Base-by-base conservation (phyloP, 1,284 basidiomycete genomes). In the Phylloporus sp. region DNA sequence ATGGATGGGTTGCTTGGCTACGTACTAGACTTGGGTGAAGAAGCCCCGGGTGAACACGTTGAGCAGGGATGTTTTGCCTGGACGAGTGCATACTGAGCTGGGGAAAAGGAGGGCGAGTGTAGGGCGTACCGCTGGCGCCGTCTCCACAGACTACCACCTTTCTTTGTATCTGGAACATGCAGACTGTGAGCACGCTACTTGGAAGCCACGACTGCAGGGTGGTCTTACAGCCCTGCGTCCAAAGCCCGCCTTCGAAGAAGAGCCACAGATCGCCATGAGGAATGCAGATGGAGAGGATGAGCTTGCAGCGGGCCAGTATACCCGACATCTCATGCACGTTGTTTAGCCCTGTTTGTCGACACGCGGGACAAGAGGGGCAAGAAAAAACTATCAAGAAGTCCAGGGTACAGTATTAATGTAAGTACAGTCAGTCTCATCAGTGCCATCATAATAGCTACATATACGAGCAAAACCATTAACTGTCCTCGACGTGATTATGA, bases 81-180 rank as follows among this genome's bases (percentile, higher is more conserved):
- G 68, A 70, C 20, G 60, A 68, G 71, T 63, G 6, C 60, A 70
- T 66, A 63, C 68, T 75, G 49, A 72, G 76, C 64, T 66, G 65
- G 74, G 68, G 67, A 70, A n/a, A 47, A 19, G 37, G 23, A 35
- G n/a, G 6, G 60, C 15, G 63, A 67, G 64, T 12, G 43, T 20
- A 57, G 41, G 19, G 77, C 84, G 66, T 78, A 91, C 96, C 96
- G 75, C 93, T 96, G 61, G 95, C 96, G 72, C 96, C 96, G 81
- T 98, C 96, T 49, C 96, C 96, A 68, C 95, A 91, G 11, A 98
- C 91, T 4, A 94, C 92, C 10, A 93, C 85, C 81, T 94, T 93
- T 55, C 90, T 83, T 76, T 89, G 87, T 59, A 91, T 75, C 88
- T 90, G 58, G 68, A 67, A 67, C 66, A 69, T 39, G 74, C 19